Base-by-base conservation (phyloP, 495 filamentous ascomycete genomes). In the Talaromyces thailandensis region DNA sequence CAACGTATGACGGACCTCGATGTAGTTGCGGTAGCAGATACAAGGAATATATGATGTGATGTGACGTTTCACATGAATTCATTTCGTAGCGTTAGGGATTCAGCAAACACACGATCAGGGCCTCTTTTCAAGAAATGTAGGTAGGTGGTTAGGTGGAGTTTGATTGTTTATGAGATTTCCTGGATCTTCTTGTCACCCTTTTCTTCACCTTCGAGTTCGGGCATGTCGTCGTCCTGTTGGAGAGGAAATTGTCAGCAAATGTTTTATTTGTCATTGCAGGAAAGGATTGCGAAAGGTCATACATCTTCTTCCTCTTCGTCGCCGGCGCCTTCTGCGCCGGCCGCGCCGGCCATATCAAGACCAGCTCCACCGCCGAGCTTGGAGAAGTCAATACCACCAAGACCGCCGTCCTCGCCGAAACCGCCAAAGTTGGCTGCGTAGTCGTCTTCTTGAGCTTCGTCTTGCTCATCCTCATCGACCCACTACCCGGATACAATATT, bases 391-490 rank as follows among this genome's bases (percentile, higher is more conserved):
- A 85, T 82, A 68, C 83, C 83, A 64, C 78, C 75, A 58, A 86
- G 76, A 58, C 71, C 77, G 48, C 73, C 73, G 29, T 67, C 69
- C 76, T 80, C 77, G 31, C 82, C 88, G 69, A 89, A 82, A 64
- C 86, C 85, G 64, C 82, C 87, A 73, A 93, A 86, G 73, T 82
- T 80, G 71, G 78, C 80, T 68, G 82, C 82, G 65, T 82, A 83
- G 71, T 96, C 91, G 32, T 96, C 92, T 40, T 96, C 93, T 24
- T 81, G 76, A 18, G 79, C 87, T 69, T 88, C 91, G 69, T 97
- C 89, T 79, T 98, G 94, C 83, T 98, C 94, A 74, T 98, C 94
- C 85, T 98, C 94, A 73, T 98, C 95, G 67, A 98, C 92, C 95
- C 95, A 98, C 92, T 91, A 64, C 56, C 56, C 29, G 0, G 29